Evolutionary conservation across 1,139 yeast species (phyloP).

Genomic region (Yamadazyma songkhlaensis): DNA sequence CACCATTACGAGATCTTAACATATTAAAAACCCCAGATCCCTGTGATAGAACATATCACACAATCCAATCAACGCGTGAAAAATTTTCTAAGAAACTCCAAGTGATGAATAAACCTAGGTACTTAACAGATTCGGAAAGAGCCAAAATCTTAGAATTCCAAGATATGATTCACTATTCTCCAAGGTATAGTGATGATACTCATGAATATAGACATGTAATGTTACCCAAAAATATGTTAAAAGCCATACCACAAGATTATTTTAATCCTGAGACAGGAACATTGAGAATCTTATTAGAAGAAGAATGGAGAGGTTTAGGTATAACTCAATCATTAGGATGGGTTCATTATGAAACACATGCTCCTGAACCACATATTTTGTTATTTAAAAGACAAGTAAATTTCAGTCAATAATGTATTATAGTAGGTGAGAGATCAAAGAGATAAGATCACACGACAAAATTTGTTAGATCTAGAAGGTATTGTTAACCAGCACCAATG

Average conservation of each 20-base stretch:
- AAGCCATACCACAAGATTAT: slow-evolving; percentile 93
- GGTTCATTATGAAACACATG: slow-evolving; percentile 97
- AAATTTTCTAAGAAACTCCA: not conserved
- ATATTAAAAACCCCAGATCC: not conserved
- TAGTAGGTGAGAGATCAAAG: not conserved
- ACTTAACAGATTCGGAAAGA: slow-evolving; percentile 78
- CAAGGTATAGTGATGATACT: slow-evolving; percentile 85
- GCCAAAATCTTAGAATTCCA: slow-evolving; percentile 87
- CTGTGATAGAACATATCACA: not conserved
- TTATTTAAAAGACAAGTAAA: slow-evolving; percentile 72
- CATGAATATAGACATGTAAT: slow-evolving; percentile 91
- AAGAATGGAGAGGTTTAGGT: slow-evolving; percentile 98
- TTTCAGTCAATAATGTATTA: slow-evolving; percentile 18
- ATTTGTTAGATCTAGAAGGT: too few species aligned
- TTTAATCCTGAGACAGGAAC: slow-evolving; percentile 96
- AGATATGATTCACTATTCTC: slow-evolving; percentile 92
- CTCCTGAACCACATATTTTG: slow-evolving; percentile 97
- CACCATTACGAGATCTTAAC: not conserved
- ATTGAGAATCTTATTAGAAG: slow-evolving; percentile 83
- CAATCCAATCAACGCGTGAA: slow-evolving; percentile 5
- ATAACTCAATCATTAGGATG: slow-evolving; percentile 97
- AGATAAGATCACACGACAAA: not conserved
- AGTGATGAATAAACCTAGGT: slow-evolving; percentile 52
- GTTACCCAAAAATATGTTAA: slow-evolving; percentile 93
- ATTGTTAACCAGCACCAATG: too few species aligned